Conservation (phyloP, 1,139 yeast genomes). For the Citeromyces siamensis region DNA sequence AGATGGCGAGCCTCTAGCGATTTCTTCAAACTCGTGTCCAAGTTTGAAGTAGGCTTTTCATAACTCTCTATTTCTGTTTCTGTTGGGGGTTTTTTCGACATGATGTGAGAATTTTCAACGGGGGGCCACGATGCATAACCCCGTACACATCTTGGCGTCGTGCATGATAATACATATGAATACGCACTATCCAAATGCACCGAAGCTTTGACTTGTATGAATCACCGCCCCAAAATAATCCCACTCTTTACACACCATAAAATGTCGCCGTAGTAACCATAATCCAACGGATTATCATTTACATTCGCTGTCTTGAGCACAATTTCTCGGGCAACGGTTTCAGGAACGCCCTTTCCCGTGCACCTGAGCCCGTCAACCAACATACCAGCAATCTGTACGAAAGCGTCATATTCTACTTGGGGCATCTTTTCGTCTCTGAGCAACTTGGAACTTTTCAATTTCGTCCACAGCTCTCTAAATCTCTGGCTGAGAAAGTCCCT, state of each 20-base stretch:
- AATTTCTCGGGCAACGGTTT: constrained; percentile 4
- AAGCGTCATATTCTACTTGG: neutral
- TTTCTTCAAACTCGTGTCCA: constrained; percentile 49
- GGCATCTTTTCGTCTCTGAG: neutral
- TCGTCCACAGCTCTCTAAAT: constrained; percentile 30
- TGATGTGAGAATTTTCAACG: too few relatives aligned
- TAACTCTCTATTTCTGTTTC: too few relatives aligned
- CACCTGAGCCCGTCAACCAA: constrained; percentile 1
- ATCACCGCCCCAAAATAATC: neutral
- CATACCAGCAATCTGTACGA: neutral
- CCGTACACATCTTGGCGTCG: too few relatives aligned
- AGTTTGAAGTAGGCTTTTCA: too few relatives aligned
- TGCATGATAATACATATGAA: too few relatives aligned
- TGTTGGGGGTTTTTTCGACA: too few relatives aligned
- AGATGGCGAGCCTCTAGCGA: constrained; percentile 60
- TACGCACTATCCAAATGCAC: too few relatives aligned
- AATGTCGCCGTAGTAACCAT: constrained; percentile 4
- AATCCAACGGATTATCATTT: neutral
- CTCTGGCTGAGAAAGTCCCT: constrained; percentile 40
- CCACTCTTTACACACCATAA: neutral
- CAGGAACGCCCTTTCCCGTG: constrained; percentile 3
- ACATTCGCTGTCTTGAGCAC: neutral
- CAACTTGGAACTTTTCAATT: neutral
- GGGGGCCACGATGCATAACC: too few relatives aligned
- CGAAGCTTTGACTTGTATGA: neutral